phyloP scores from a whole-genome alignment of 2,329 filamentous ascomycete genomes.

The Neonectria faginata region DNA sequence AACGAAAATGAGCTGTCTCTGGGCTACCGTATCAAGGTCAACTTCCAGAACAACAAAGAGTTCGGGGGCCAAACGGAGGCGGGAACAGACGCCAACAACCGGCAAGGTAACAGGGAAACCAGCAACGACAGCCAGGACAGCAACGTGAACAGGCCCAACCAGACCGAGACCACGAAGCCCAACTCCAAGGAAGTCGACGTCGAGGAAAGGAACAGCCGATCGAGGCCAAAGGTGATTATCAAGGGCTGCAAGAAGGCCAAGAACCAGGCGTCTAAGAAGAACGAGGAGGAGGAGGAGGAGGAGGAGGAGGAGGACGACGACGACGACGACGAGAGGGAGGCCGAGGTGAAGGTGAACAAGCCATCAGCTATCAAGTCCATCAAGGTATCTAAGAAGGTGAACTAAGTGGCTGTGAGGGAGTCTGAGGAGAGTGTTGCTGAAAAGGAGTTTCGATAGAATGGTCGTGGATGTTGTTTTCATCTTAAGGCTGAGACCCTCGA shows the following conservation, averaged over 20 bases:
- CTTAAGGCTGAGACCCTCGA: neutral
- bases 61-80: neutral
- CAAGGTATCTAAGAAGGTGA: neutral
- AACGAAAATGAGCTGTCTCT: neutral
- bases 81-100: neutral
- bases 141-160: neutral
- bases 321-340: neutral
- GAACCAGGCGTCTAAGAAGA: neutral
- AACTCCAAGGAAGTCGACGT: neutral
- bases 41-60: constrained; percentile 1
- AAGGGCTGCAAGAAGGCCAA: neutral
- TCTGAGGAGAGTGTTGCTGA: neutral
- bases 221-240: neutral
- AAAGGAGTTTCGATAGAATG: neutral
- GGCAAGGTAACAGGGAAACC: neutral
- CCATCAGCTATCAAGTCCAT: constrained; percentile 24
- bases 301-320: neutral
- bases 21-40: neutral
- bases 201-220: neutral
- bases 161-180: neutral
- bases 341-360: constrained; percentile 3
- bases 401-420: neutral
- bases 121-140: neutral
- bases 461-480: neutral
- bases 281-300: neutral